phyloP scores from a whole-genome alignment of 169 alveolate species.

The Neospora caninum region DNA sequence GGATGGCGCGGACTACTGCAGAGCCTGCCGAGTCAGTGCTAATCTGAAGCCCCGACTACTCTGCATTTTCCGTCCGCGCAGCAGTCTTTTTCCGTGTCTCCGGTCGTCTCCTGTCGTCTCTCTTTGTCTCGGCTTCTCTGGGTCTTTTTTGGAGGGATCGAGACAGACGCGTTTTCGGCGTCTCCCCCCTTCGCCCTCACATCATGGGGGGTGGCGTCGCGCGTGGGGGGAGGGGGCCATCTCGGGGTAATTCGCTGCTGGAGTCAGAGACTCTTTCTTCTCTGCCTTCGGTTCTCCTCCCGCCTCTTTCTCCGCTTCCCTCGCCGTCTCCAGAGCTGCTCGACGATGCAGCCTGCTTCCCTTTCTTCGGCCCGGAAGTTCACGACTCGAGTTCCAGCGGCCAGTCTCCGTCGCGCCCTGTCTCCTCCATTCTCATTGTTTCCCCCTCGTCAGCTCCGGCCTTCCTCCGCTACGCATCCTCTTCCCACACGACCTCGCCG shows the following conservation, averaged over 20 bases:
- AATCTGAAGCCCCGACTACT: not conserved
- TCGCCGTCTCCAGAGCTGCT: not conserved
- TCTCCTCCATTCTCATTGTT: not conserved
- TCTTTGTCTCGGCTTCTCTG: no score
- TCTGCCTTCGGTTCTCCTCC: not conserved
- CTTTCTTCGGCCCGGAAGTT: not conserved
- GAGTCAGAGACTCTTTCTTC: not conserved
- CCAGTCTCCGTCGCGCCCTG: not conserved
- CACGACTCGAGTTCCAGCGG: not conserved
- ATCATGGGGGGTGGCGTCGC: not conserved
- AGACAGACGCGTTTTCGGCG: no score
- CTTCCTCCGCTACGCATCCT: not conserved
- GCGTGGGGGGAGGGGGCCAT: not conserved
- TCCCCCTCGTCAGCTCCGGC: not conserved
- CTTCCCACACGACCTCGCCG: not conserved
- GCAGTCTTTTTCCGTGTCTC: not conserved
- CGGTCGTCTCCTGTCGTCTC: no score
- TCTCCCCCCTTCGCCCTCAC: not conserved
- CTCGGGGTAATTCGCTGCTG: not conserved
- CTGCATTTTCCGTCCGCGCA: not conserved
- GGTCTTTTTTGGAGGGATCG: no score
- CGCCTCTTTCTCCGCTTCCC: not conserved
- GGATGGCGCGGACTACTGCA: no score
- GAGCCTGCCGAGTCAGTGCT: no score
- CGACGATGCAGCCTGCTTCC: not conserved